Evolutionary conservation across 2,329 filamentous ascomycete species (phyloP).

Genomic region (Colletotrichum viniferum): DNA sequence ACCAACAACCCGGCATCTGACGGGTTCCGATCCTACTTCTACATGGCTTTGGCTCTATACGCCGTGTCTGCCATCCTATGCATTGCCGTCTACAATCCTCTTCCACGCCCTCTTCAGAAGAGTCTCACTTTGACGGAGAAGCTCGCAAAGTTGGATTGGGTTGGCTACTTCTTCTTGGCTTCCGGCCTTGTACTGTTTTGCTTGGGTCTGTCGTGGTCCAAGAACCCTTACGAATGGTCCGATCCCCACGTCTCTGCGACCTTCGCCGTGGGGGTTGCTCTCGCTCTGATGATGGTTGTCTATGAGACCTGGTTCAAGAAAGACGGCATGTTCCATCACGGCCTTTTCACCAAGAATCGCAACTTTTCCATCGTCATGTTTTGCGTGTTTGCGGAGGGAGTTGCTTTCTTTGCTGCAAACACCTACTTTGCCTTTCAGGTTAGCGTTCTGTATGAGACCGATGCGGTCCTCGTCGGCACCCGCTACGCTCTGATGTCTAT

Average conservation of each 20-base stretch:
- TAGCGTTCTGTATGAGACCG: constrained; percentile 38
- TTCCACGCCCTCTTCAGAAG: constrained; percentile 28
- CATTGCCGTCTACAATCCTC: constrained; percentile 37
- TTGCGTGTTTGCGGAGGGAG: constrained; percentile 40
- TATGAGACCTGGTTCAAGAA: constrained; percentile 39
- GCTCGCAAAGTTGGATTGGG: constrained; percentile 40
- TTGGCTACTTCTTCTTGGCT: constrained; percentile 38
- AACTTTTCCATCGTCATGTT: constrained; percentile 40
- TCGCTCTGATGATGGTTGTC: constrained; percentile 29
- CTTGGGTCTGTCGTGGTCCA: constrained; percentile 40
- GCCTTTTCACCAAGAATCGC: constrained; percentile 35
- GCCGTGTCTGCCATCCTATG: constrained; percentile 30
- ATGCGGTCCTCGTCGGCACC: constrained; percentile 34
- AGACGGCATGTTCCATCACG: constrained; percentile 46
- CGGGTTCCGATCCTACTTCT: constrained; percentile 41
- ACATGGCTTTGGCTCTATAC: constrained; percentile 35
- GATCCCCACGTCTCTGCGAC: constrained; percentile 38
- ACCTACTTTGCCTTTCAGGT: constrained; percentile 46
- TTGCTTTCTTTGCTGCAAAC: constrained; percentile 45
- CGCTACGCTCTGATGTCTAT: constrained; percentile 39
- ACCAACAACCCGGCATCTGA: constrained; percentile 31
- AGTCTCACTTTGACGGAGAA: constrained; percentile 33
- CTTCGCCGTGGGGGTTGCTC: constrained; percentile 34
- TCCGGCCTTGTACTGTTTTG: constrained; percentile 41
- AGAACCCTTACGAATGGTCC: constrained; percentile 43